Percentiles rank a stretch among this genome's conserved stretches.
These are phyloP conservation scores for Lactarius akahatsu DNA, from an alignment of 768 basidiomycete genomes.

Conservation along the genomic window DNA sequence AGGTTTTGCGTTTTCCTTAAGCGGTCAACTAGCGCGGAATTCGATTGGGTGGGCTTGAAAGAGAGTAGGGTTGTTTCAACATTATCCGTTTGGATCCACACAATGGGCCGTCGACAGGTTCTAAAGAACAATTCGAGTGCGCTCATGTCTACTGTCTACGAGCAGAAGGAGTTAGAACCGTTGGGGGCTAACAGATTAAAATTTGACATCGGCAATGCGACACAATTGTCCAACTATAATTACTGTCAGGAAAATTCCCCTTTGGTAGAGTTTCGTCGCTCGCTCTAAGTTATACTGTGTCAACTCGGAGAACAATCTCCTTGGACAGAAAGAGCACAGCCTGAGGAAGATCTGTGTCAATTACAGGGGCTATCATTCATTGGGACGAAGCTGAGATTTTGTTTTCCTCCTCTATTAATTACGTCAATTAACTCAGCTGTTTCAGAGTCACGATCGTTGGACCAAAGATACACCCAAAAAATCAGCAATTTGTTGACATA, in stretches of 20 bases:
- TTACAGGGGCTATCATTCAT: not conserved
- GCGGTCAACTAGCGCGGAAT: not conserved
- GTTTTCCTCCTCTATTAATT: not conserved
- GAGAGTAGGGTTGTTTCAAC: not conserved
- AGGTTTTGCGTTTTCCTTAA: not conserved
- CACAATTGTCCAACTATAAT: not conserved
- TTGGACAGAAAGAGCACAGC: not conserved
- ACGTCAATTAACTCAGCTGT: not conserved
- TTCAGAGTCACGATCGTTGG: not conserved
- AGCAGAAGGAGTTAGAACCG: not conserved
- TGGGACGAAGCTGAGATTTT: not conserved
- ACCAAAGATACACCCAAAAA: not conserved
- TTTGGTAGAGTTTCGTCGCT: not conserved
- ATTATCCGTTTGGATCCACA: not conserved
- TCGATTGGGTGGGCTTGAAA: not conserved
- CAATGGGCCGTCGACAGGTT: not conserved
- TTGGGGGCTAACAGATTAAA: not conserved
- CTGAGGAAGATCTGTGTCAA: not conserved
- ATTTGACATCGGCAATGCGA: not conserved
- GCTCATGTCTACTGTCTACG: not conserved
- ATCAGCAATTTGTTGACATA: not conserved
- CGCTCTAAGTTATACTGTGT: not conserved
- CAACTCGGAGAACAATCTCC: not conserved
- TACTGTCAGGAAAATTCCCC: not conserved
- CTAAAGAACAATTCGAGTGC: not conserved